These are phyloP conservation scores for Lecanicillium sp. DNA, from an alignment of 2,329 filamentous ascomycete genomes.

Conservation along the genomic window DNA sequence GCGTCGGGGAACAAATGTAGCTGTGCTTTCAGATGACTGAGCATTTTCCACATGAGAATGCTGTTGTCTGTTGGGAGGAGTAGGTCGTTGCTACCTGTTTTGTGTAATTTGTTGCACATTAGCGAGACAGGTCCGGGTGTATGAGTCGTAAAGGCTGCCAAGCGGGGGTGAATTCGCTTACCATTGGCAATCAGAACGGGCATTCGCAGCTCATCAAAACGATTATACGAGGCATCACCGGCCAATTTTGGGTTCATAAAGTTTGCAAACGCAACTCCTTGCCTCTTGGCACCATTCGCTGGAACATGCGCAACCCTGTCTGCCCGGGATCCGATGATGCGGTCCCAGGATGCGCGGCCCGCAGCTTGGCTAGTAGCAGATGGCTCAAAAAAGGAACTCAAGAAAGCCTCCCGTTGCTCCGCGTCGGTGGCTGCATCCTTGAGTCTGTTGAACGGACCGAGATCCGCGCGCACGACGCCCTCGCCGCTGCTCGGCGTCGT, in stretches of 20 bases:
- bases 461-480: conserved; percentile 21
- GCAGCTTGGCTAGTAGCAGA: conserved; percentile 23
- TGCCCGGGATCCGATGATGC: conserved; percentile 20
- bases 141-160: no score
- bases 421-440: conserved; percentile 21
- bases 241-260: conserved; percentile 27
- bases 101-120: conserved; percentile 21
- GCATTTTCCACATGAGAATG: conserved; percentile 27
- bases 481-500: conserved; percentile 31
- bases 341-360: conserved; percentile 24
- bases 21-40: conserved; percentile 21
- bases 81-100: conserved; percentile 24
- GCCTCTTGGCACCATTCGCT: conserved; percentile 18
- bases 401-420: conserved; percentile 25
- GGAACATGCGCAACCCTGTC: conserved; percentile 19
- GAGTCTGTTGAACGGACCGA: conserved; percentile 24
- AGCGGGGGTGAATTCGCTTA: conserved; percentile 18
- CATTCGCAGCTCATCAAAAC: conserved; percentile 24
- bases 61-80: conserved; percentile 29
- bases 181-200: conserved; percentile 31
- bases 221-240: conserved; percentile 23
- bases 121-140: no score
- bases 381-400: conserved; percentile 24
- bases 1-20: conserved; percentile 27
- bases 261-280: conserved; percentile 24